phyloP scores from a whole-genome alignment of 257 asterid species.

The Leonotis leonurus region DNA sequence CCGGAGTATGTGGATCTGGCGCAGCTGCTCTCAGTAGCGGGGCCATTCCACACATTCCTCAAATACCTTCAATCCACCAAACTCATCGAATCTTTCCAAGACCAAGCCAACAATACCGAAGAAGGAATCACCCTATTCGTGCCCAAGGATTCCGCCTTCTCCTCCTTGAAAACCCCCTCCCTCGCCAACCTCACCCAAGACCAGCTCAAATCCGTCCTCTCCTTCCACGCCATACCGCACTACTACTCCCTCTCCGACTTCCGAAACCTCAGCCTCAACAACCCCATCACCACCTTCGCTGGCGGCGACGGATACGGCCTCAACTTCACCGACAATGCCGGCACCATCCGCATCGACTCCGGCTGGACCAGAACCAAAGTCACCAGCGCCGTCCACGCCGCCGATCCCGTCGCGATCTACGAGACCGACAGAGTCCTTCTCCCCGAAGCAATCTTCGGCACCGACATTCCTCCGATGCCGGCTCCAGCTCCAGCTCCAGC shows the following conservation, averaged over 20 bases:
- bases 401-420: slow-evolving; percentile 67
- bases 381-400: slow-evolving; percentile 63
- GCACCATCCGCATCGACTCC: slow-evolving; percentile 45
- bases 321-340: slow-evolving; percentile 57
- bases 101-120: slow-evolving; percentile 65
- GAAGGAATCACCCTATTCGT: slow-evolving; percentile 79
- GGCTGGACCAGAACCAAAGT: slow-evolving; percentile 72
- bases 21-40: slow-evolving; percentile 61
- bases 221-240: slow-evolving; percentile 71
- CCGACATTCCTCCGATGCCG: slow-evolving; percentile 73
- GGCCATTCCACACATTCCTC: slow-evolving; percentile 74
- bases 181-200: slow-evolving; percentile 58
- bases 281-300: slow-evolving; percentile 61
- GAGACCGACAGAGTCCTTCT: slow-evolving; percentile 63
- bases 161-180: slow-evolving; percentile 38
- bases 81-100: slow-evolving; percentile 59
- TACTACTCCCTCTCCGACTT: slow-evolving; percentile 70
- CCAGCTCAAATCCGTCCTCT: slow-evolving; percentile 55
- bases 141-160: slow-evolving; percentile 56
- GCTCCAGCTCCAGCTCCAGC: slow-evolving; percentile 79
- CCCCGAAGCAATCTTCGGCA: slow-evolving; percentile 76
- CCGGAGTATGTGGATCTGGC: slow-evolving; percentile 60
- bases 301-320: slow-evolving; percentile 38
- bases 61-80: slow-evolving; percentile 50
- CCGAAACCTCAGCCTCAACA: slow-evolving; percentile 54